These are phyloP conservation scores for Trametes villosa DNA, from an alignment of 768 basidiomycete genomes.

Conservation along the genomic window DNA sequence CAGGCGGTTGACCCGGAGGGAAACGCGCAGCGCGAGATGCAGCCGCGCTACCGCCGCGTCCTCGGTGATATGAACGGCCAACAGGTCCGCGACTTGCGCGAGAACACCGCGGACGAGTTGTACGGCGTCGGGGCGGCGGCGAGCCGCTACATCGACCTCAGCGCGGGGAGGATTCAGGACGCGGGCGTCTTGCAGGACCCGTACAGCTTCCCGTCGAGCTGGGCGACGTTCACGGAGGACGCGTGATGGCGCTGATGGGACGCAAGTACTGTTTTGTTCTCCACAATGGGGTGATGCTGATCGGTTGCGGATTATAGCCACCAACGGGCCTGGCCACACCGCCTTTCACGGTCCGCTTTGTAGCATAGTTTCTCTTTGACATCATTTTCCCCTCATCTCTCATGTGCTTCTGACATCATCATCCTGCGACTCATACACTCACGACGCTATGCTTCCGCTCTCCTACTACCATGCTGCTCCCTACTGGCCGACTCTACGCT, in stretches of 20 bases:
- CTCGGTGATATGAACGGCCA: not conserved
- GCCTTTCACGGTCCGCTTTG: no score
- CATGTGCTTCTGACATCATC: no score
- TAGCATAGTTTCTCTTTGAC: no score
- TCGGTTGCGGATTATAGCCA: not conserved
- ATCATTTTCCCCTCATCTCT: no score
- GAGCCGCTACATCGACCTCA: not conserved
- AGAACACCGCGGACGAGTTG: not conserved
- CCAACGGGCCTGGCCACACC: no score
- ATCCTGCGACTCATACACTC: no score
- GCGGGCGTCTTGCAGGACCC: not conserved
- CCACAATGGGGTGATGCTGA: not conserved
- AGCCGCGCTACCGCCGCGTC: not conserved
- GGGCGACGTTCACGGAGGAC: not conserved
- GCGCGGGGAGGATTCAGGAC: not conserved
- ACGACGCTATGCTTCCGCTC: no score
- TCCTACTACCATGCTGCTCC: no score
- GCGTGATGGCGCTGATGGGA: not conserved
- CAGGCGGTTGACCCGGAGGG: not conserved
- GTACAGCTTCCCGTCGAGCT: not conserved
- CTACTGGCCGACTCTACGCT: no score
- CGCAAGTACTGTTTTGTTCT: not conserved
- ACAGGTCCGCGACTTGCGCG: not conserved
- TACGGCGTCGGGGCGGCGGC: not conserved
- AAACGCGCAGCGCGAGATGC: not conserved